Percentiles rank a stretch among this genome's conserved stretches.
Evolutionary conservation across 2,329 filamentous ascomycete species (phyloP).

Genomic region (Phaeosphaeria sp.): DNA sequence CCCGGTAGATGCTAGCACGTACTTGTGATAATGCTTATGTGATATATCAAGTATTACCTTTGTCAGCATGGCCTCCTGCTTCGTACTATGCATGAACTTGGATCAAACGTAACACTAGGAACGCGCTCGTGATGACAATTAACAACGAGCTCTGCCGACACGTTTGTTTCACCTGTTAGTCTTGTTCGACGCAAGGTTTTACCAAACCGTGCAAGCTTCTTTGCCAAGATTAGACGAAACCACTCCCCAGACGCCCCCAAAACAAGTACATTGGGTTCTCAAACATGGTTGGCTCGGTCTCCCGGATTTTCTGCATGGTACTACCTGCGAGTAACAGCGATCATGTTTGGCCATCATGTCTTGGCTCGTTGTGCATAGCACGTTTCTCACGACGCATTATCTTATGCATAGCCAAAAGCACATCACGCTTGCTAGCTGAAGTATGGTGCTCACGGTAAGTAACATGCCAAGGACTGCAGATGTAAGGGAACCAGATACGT

Average conservation of each 20-base stretch:
- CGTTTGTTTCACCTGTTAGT: neutral
- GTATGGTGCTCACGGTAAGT: conserved; percentile 19
- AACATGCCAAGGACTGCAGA: conserved; percentile 24
- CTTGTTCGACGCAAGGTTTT: conserved; percentile 23
- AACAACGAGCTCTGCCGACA: neutral
- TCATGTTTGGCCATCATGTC: conserved; percentile 13
- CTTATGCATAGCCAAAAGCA: conserved; percentile 22
- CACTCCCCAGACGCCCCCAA: conserved; percentile 38
- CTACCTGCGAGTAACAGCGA: conserved; percentile 14
- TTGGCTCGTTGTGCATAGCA: conserved; percentile 9
- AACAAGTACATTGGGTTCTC: conserved; percentile 34
- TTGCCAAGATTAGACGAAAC: conserved; percentile 42
- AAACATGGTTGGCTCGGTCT: conserved; percentile 28
- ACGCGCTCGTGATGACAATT: neutral
- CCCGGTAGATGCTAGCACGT: neutral
- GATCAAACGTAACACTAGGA: neutral
- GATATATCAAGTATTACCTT: neutral
- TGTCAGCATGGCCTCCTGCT: neutral
- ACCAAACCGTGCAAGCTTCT: conserved; percentile 30
- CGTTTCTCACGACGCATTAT: conserved; percentile 5
- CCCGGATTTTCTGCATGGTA: conserved; percentile 10
- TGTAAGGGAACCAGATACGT: conserved; percentile 13
- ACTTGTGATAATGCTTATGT: neutral
- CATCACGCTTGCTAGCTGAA: conserved; percentile 20
- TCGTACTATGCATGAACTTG: neutral